Base-by-base conservation (phyloP, 2,329 filamentous ascomycete species). In the Phyllosticta paracitricarpa region DNA sequence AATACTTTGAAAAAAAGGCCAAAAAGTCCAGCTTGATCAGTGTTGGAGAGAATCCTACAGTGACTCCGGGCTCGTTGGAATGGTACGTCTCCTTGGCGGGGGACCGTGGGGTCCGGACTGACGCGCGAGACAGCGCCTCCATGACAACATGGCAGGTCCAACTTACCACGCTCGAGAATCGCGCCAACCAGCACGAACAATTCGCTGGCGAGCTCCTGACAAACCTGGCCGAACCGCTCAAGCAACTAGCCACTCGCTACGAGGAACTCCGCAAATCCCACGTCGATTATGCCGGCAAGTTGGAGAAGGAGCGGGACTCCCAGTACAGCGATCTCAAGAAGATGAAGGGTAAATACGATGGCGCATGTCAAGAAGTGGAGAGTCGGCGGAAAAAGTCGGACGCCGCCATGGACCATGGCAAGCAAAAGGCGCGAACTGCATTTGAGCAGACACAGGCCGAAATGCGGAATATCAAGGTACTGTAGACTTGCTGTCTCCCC, bases 131-230 rank as follows among this genome's bases (percentile, higher is more conserved):
- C 67, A 89, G 92, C 72, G 94, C 94, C 59, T 97, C 93, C 24
- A 84, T 99, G 72, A 97, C 93, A 26, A 99, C 93, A 59, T 99
- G 94, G 94, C 88, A 90, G 12, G 94, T 92, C 3, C 94, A 97
- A 75, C 83, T 99, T 59, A 92, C 85, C 30, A 95, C 92, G 0
- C 82, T 97, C 66, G 95, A 99, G 76, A 84, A 86, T 53, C 85
- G 91, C 67, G 94, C 94, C 51, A 83, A 85, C 64, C 93, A 97
- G 75, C 92, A 97, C 75, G 93, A 97, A 67, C 84, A 85, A 66
- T 96, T 89, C 72, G 88, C 86, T 51, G 86, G 84, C 63, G 89
- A 93, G 62, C 81, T 99, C 63, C 75, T 96, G 60, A 81, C 82
- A 48, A 87, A 91, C 67, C 84, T 99, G 40, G 92, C 92, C 60